phyloP scores from a whole-genome alignment of 1,139 yeast genomes.

The Yamadazyma epiphylla region DNA sequence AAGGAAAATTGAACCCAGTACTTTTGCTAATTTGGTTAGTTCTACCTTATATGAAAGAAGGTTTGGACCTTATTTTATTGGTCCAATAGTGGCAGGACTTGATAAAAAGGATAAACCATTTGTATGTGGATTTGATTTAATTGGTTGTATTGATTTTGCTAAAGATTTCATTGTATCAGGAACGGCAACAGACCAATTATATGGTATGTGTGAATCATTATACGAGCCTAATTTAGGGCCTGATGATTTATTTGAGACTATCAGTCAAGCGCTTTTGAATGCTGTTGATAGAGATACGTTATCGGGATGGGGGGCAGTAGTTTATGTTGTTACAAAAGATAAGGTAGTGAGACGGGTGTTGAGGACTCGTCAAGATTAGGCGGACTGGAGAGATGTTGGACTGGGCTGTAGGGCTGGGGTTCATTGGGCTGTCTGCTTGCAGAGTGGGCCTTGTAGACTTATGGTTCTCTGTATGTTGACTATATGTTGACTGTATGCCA shows the following conservation, averaged over 20 bases:
- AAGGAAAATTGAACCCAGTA: conserved; percentile 85
- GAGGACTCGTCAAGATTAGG: conserved; percentile 87
- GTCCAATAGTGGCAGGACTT: conserved; percentile 96
- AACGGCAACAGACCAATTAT: conserved; percentile 91
- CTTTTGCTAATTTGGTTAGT: conserved; percentile 89
- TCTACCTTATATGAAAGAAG: conserved; percentile 85
- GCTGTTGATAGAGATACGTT: conserved; percentile 98
- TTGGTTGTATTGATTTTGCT: conserved; percentile 95
- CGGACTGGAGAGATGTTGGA: too few relatives aligned
- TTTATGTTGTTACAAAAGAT: conserved; percentile 88
- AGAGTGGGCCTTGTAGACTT: too few relatives aligned
- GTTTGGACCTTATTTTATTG: conserved; percentile 96
- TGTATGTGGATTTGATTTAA: conserved; percentile 91
- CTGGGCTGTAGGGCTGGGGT: too few relatives aligned
- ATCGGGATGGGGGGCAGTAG: conserved; percentile 98
- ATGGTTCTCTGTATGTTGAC: too few relatives aligned
- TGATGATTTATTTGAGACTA: conserved; percentile 93
- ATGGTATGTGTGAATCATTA: conserved; percentile 98
- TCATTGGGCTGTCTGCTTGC: too few relatives aligned
- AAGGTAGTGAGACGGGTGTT: conserved; percentile 82
- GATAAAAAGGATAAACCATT: conserved; percentile 81
- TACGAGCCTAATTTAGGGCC: conserved; percentile 93
- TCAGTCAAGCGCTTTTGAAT: conserved; percentile 87
- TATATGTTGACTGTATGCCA: too few relatives aligned
- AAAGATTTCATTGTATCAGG: conserved; percentile 97